Conservation (phyloP, 768 basidiomycete species). For the Fistulinella prunicolor region DNA sequence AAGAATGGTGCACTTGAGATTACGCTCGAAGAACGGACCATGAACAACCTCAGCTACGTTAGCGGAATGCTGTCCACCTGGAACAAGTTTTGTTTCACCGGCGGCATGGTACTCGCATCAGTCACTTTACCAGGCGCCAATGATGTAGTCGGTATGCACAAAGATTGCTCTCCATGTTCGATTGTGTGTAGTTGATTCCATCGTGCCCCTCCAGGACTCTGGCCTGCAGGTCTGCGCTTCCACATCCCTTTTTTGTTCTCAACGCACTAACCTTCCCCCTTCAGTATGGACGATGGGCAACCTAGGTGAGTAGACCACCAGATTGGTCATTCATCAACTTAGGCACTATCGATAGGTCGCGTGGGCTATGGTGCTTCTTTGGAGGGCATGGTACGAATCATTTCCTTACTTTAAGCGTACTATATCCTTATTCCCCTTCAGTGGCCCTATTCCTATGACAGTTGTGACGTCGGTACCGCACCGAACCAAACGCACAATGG, state of each 20-base stretch:
- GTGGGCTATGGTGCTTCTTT: constrained; percentile 86
- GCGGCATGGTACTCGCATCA: constrained; percentile 70
- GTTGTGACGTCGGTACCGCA: constrained; percentile 91
- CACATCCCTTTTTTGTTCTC: not conserved
- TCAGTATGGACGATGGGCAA: constrained; percentile 76
- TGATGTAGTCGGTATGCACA: constrained; percentile 39
- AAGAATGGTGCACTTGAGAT: constrained; percentile 70
- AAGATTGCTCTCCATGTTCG: not conserved
- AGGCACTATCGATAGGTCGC: constrained; percentile 45
- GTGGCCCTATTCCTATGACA: constrained; percentile 84
- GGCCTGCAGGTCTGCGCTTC: constrained; percentile 55
- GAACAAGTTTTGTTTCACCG: constrained; percentile 97
- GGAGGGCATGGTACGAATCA: constrained; percentile 66
- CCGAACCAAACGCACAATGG: constrained; percentile 78
- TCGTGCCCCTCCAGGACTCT: constrained; percentile 44
- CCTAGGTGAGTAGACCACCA: constrained; percentile 43
- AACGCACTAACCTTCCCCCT: constrained; percentile 12
- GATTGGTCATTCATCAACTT: not conserved
- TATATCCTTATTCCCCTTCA: constrained; percentile 20
- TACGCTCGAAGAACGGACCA: constrained; percentile 62
- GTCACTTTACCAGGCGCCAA: constrained; percentile 72
- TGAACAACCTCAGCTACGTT: constrained; percentile 69
- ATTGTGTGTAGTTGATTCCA: not conserved
- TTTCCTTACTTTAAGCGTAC: constrained; percentile 1
- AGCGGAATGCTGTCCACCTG: constrained; percentile 66